Percentiles rank a stretch among this genome's conserved stretches.
Evolutionary conservation across 192 early-diverging fungal species (phyloP).

Genomic region (Podila verticillata): DNA sequence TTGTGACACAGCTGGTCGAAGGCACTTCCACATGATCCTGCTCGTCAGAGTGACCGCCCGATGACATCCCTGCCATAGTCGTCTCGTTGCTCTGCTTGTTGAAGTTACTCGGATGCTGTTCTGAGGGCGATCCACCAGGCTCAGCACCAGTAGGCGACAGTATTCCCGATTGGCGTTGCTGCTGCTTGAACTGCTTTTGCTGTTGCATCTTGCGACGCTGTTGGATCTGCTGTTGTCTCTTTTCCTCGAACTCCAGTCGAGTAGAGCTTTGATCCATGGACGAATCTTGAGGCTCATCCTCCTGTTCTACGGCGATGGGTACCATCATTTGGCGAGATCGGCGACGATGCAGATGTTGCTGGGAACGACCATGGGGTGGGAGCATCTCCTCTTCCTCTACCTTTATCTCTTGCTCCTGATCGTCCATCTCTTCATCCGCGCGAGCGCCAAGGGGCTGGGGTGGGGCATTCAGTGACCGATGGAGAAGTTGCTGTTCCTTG

Average conservation of each 20-base stretch:
- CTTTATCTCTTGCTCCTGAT: too few species aligned
- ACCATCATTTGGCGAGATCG: not conserved
- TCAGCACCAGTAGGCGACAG: not conserved
- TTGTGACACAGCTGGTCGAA: constrained; percentile 41
- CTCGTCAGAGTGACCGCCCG: constrained; percentile 40
- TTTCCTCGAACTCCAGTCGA: constrained; percentile 11
- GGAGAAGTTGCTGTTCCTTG: constrained; percentile 17
- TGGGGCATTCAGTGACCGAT: not conserved
- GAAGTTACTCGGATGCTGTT: constrained; percentile 3
- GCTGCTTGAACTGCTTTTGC: not conserved
- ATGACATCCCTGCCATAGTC: constrained; percentile 45
- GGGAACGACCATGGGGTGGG: not conserved
- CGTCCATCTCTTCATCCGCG: too few species aligned
- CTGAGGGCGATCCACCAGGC: not conserved
- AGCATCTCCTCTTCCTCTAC: not conserved
- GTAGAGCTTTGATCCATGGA: constrained; percentile 27
- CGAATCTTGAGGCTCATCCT: constrained; percentile 4
- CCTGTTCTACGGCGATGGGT: not conserved
- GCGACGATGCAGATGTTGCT: not conserved
- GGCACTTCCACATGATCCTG: constrained; percentile 50
- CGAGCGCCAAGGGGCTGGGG: not conserved
- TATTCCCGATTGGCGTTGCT: not conserved
- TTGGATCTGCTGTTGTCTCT: constrained; percentile 10
- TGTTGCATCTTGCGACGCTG: not conserved
- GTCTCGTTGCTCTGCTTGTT: constrained; percentile 47